Conservation (phyloP, 352 stramenopile species). For the Phytophthora melonis region DNA sequence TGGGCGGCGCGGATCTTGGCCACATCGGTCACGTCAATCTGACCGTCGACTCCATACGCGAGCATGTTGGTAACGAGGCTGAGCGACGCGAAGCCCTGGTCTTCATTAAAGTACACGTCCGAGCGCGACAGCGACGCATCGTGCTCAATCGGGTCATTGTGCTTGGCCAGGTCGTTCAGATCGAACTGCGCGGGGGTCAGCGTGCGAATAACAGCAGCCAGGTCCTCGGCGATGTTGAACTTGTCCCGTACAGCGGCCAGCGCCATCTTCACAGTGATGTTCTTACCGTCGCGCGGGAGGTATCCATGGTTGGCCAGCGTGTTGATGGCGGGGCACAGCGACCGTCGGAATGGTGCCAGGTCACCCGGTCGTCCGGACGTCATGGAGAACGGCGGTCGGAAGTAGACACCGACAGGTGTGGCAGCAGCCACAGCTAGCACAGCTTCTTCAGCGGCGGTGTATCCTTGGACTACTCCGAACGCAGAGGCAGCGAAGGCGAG, state of each 20-base stretch:
- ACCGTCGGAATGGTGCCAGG: conserved; percentile 33
- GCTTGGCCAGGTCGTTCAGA: conserved; percentile 26
- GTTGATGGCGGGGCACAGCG: conserved; percentile 57
- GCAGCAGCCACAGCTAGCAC: background rate
- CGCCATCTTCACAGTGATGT: conserved; percentile 28
- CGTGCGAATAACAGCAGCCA: conserved; percentile 11
- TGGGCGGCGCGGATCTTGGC: conserved; percentile 13
- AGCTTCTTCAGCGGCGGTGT: background rate
- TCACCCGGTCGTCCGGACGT: conserved; percentile 30
- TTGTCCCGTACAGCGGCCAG: conserved; percentile 33
- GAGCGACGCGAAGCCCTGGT: conserved; percentile 1
- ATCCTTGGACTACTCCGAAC: conserved; percentile 11
- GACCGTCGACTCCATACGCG: conserved; percentile 6
- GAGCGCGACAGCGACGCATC: conserved; percentile 25
- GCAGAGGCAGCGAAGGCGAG: background rate
- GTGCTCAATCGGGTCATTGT: conserved; percentile 22
- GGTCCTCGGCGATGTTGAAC: conserved; percentile 40
- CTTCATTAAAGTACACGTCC: conserved; percentile 18
- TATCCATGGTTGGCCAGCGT: conserved; percentile 59
- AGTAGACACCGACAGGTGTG: conserved; percentile 23
- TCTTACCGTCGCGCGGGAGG: conserved; percentile 45
- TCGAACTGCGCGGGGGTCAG: conserved; percentile 19
- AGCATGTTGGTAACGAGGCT: conserved; percentile 6
- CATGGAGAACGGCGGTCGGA: conserved; percentile 27
- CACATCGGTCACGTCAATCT: conserved; percentile 12